Conservation (phyloP, 495 filamentous ascomycete genomes). For the Cercophora samala region DNA sequence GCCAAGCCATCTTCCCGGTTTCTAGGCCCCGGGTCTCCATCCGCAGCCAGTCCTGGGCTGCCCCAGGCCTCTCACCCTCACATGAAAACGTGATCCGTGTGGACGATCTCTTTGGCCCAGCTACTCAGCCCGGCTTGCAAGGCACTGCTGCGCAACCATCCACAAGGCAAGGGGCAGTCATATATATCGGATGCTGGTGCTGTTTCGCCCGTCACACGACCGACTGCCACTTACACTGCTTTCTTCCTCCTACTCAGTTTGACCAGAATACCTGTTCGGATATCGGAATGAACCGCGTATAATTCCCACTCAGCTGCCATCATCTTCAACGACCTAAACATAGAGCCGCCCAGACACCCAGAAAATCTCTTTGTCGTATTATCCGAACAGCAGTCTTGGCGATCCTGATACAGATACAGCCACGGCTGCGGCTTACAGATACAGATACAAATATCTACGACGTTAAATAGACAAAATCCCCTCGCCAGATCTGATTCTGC, state of each 20-base stretch:
- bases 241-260: background rate
- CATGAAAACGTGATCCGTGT: conserved; percentile 23
- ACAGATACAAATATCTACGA: too few relatives aligned
- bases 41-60: background rate
- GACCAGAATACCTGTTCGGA: background rate
- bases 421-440: too few relatives aligned
- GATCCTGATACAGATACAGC: background rate
- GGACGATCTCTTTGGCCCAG: conserved; percentile 17
- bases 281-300: background rate
- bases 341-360: background rate
- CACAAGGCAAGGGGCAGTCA: conserved; percentile 5
- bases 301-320: background rate
- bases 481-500: background rate
- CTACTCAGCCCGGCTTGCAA: background rate
- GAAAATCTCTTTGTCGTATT: background rate
- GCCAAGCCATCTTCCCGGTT: conserved; percentile 10
- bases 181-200: conserved; percentile 6
- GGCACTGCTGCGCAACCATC: background rate
- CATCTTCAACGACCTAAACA: background rate
- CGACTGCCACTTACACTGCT: background rate
- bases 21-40: background rate
- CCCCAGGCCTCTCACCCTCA: background rate
- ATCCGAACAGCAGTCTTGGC: background rate
- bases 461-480: background rate
- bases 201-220: background rate